Conservation (phyloP, 306 rosid species). For the Inga laurina region DNA sequence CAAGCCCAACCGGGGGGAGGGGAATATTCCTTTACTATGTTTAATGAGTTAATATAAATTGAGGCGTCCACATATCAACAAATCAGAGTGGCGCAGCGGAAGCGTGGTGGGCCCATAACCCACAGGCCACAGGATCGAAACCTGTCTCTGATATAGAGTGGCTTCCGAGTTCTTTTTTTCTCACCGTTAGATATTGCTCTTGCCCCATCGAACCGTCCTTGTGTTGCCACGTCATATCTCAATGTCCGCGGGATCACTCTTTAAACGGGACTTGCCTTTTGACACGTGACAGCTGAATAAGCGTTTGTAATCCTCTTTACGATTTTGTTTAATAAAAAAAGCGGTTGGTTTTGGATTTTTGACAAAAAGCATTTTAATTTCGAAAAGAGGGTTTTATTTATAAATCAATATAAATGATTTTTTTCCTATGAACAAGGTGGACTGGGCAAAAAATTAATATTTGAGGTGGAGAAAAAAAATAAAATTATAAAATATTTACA, state of each 20-base stretch:
- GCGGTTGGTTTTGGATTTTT: no score
- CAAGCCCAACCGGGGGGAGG: no score
- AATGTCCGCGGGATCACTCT: neutral
- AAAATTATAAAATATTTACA: no score
- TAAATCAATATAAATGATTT: no score
- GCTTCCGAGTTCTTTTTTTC: neutral
- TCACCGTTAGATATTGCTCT: neutral
- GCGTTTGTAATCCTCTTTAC: no score
- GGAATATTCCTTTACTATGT: no score
- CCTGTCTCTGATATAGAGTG: constrained; percentile 49
- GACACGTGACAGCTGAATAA: neutral
- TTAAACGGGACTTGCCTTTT: neutral
- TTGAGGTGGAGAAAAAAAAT: neutral
- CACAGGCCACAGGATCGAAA: constrained; percentile 68
- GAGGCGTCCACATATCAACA: fast-evolving
- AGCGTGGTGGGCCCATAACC: constrained; percentile 56
- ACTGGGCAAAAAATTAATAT: no score
- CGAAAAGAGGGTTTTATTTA: no score
- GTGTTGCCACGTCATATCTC: neutral
- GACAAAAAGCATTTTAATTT: no score
- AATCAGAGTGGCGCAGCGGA: constrained; percentile 44
- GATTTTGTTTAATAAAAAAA: no score
- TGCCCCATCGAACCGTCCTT: neutral
- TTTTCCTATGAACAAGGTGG: neutral
- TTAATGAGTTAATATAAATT: neutral